Evolutionary conservation across 768 basidiomycete species (phyloP).

Genomic region (Leccinum disarticulatum): DNA sequence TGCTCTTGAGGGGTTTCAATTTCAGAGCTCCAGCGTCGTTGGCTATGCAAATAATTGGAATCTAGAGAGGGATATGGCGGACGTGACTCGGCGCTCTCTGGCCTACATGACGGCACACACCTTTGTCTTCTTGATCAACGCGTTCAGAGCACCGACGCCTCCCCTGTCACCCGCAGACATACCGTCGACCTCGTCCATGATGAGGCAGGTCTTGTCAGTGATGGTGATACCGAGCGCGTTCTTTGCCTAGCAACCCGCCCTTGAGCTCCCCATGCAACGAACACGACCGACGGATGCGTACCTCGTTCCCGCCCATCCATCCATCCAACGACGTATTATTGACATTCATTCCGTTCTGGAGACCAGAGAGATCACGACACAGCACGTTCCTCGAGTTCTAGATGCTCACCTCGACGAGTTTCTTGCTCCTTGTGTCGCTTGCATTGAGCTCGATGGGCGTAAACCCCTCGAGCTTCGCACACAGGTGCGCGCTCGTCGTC

Average conservation of each 20-base stretch:
- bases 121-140: slow-evolving; percentile 90
- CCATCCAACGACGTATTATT: slow-evolving; percentile 88
- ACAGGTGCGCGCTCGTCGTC: slow-evolving; percentile 93
- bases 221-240: slow-evolving; percentile 73
- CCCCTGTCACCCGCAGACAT: slow-evolving; percentile 98
- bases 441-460: slow-evolving; percentile 96
- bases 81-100: not conserved
- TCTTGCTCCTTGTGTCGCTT: slow-evolving; percentile 94
- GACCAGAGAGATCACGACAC: not conserved
- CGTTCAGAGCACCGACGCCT: slow-evolving; percentile 91
- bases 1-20: slow-evolving; percentile 77
- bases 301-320: slow-evolving; percentile 65
- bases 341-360: slow-evolving; percentile 84
- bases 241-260: slow-evolving; percentile 40
- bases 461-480: slow-evolving; percentile 87
- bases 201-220: slow-evolving; percentile 80
- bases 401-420: slow-evolving; percentile 78
- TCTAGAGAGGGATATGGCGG: slow-evolving; percentile 41
- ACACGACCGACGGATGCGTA: slow-evolving; percentile 36
- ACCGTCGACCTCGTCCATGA: slow-evolving; percentile 99
- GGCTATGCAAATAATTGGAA: slow-evolving; percentile 97
- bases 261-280: not conserved
- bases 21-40: slow-evolving; percentile 89
- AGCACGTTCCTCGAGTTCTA: not conserved
- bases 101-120: slow-evolving; percentile 35